Conservation (phyloP, 768 basidiomycete genomes). For the Fomitopsis pulvina region DNA sequence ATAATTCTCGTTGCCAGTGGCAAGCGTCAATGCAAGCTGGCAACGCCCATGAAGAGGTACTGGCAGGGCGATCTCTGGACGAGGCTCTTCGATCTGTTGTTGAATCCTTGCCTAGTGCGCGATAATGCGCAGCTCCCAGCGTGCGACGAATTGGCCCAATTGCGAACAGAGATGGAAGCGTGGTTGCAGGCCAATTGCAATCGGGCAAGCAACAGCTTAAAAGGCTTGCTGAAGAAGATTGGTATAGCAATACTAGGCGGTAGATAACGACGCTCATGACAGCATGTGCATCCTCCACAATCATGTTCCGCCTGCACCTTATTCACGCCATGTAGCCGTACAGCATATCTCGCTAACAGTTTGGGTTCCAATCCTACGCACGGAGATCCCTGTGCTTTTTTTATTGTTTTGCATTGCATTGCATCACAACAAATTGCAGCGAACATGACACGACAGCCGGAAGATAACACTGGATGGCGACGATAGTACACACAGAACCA, state of each 20-base stretch:
- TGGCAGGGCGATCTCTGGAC: constrained; percentile 92
- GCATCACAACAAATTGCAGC: constrained; percentile 21
- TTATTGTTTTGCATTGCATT: constrained; percentile 13
- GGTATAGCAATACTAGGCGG: constrained; percentile 44
- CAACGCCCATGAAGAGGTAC: constrained; percentile 83
- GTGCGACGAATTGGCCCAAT: constrained; percentile 50
- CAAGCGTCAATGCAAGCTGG: constrained; percentile 51
- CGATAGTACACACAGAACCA: constrained; percentile 4
- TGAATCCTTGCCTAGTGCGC: constrained; percentile 70
- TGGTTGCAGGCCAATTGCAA: constrained; percentile 88
- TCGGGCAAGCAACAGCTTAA: constrained; percentile 73
- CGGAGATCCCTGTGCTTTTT: background rate
- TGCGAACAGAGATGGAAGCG: constrained; percentile 78
- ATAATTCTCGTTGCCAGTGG: constrained; percentile 31
- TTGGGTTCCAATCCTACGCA: no score
- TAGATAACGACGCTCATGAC: constrained; percentile 7
- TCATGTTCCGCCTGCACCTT: background rate
- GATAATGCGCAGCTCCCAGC: constrained; percentile 63
- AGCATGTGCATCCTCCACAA: background rate
- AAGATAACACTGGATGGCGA: constrained; percentile 14
- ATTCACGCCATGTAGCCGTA: background rate
- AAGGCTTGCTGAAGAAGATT: constrained; percentile 78
- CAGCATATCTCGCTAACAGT: background rate
- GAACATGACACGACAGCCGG: constrained; percentile 15
- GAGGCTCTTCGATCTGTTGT: constrained; percentile 72